Percentiles rank a stretch among this genome's conserved stretches.
phyloP scores from a whole-genome alignment of 2,329 filamentous ascomycete species.

The Aspergillus piperis region DNA sequence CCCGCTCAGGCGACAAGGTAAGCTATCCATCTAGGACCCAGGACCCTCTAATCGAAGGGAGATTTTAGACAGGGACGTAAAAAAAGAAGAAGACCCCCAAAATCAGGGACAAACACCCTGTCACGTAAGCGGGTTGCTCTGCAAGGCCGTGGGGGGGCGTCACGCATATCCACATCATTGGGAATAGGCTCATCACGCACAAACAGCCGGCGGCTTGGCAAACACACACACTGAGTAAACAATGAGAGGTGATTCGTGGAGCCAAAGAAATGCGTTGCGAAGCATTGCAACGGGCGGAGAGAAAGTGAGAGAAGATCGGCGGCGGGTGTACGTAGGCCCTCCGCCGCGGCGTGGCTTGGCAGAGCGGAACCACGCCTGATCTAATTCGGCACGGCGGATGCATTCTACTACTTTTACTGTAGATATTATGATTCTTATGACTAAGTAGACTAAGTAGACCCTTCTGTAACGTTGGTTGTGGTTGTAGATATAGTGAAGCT shows the following conservation, averaged over 20 bases:
- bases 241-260: background rate
- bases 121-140: background rate
- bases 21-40: no score
- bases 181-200: conserved; percentile 10
- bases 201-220: conserved; percentile 15
- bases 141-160: conserved; percentile 2
- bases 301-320: background rate
- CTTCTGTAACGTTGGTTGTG: no score
- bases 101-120: background rate
- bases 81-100: background rate
- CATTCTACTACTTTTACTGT: background rate
- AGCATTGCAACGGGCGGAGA: background rate
- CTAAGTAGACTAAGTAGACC: no score
- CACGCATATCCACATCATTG: background rate
- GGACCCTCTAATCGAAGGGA: no score
- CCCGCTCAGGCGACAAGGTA: no score
- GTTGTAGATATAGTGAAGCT: no score
- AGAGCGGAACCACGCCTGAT: conserved; percentile 7
- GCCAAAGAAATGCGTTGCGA: background rate
- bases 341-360: conserved; percentile 9
- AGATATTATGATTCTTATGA: no score
- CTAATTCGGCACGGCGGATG: background rate
- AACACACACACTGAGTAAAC: background rate
- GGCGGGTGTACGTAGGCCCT: background rate
- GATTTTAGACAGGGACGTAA: no score